These are phyloP conservation scores for Diversispora eburnea DNA, from an alignment of 192 early-diverging fungal species.

Conservation along the genomic window DNA sequence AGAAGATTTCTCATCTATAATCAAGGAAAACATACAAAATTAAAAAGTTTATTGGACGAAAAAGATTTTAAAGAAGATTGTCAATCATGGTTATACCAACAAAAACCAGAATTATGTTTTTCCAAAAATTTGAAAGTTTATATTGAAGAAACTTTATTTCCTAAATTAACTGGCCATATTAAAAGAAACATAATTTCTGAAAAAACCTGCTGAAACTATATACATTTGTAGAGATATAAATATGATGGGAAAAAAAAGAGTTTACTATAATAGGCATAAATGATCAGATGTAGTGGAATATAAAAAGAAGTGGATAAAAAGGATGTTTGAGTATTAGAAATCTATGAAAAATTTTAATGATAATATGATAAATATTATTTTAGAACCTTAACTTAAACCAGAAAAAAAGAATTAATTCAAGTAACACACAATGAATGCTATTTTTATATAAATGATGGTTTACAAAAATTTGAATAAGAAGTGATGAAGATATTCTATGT, in stretches of 20 bases:
- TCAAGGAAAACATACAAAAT: conserved; percentile 3
- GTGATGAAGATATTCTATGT: conserved; percentile 15
- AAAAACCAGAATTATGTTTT: background rate
- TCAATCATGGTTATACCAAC: background rate
- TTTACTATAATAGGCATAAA: conserved; percentile 30
- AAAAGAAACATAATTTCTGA: conserved; percentile 4
- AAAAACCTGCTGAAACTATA: background rate
- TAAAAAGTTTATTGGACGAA: background rate
- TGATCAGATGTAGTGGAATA: conserved; percentile 28
- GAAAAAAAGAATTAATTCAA: conserved; percentile 6
- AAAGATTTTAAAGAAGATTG: background rate
- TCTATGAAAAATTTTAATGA: conserved; percentile 26
- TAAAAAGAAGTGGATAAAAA: conserved; percentile 18
- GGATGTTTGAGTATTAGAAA: conserved; percentile 28
- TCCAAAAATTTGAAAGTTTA: conserved; percentile 2
- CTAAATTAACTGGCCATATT: conserved; percentile 1
- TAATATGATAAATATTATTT: conserved; percentile 1
- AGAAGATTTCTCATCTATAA: background rate
- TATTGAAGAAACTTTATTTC: background rate
- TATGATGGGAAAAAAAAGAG: conserved; percentile 28
- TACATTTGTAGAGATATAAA: conserved; percentile 1
- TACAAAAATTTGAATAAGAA: conserved; percentile 6
- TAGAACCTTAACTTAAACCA: conserved; percentile 17
- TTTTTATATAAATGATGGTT: conserved; percentile 31
- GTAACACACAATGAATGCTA: conserved; percentile 29